These are phyloP conservation scores for Fusarium nygamai DNA, from an alignment of 2,329 filamentous ascomycete species.

Conservation along the genomic window DNA sequence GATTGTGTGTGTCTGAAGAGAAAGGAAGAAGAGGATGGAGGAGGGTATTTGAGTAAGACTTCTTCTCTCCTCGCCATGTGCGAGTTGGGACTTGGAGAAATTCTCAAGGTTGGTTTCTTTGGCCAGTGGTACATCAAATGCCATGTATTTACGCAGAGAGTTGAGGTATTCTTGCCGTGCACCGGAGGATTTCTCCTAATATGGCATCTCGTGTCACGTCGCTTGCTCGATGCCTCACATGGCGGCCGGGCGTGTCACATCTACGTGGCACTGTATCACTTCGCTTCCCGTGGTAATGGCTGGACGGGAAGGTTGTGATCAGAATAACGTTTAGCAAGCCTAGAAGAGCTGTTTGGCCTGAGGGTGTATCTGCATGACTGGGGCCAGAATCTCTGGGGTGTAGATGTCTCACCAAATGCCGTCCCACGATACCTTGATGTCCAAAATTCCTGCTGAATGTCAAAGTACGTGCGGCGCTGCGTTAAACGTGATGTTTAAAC, in stretches of 20 bases:
- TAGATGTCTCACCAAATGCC: neutral
- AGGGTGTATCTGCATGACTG: neutral
- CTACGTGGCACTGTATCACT: neutral
- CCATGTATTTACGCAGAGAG: neutral
- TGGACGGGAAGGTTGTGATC: neutral
- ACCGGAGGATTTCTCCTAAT: neutral
- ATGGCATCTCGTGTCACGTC: neutral
- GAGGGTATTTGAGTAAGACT: neutral
- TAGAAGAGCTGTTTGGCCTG: neutral
- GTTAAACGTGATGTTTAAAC: neutral
- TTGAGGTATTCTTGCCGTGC: accelerated
- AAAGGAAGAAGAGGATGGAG: neutral
- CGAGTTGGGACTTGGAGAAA: neutral
- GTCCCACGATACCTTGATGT: neutral
- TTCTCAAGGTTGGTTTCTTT: neutral
- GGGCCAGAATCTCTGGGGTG: neutral
- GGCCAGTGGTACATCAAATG: neutral
- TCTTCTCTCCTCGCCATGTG: neutral
- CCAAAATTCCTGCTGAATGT: too few relatives aligned
- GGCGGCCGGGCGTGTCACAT: neutral
- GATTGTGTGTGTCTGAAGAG: neutral
- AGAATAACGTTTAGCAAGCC: accelerated
- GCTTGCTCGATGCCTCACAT: neutral
- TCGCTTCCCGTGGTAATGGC: accelerated
- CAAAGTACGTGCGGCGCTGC: too few relatives aligned